Evolutionary conservation across 208 protist species (phyloP), one percentile per base, ranked within the genome.

Genomic region (Trypanosoma conorhini): DNA sequence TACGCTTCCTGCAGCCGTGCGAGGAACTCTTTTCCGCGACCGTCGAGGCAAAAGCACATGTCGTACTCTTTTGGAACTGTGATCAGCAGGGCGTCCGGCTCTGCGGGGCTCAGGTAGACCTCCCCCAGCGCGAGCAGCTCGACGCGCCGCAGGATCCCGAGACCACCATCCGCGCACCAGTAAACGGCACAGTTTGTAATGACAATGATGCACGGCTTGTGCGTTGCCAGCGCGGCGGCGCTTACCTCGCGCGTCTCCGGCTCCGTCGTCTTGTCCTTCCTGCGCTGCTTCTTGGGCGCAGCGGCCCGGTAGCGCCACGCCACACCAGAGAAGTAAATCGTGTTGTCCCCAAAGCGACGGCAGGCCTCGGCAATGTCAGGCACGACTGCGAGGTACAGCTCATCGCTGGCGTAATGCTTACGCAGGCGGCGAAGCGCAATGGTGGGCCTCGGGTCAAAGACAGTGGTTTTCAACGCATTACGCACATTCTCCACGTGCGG

Each of bases 101-200:
- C 82, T 26, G 50, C 50, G 22, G 26, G 50, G 61, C 70, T 72
- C 15, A 82, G 28, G 30, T 78, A 81, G 54, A 88, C 79, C 26
- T 73, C 74, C 28, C 51, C 74, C 19, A 92, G 44, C 55, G 82
- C 74, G 28, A 69, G 72, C 70, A 92, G 63, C 60, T 83, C 74
- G 8, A 81, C 87, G 22, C 86, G 82, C 19, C 80, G 74, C 61
- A 83, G 66, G 55, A 88, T 66, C 54, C 85, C 86, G 54, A 81
- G 81, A 44, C 77, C 79, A 44, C 74, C 81, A 67, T 83, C 80
- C 30, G 80, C 80, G 62, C 77, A 86, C 69, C 84, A 81, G 73
- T 92, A 92, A 52, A 92, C 57, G 28, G 86, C 86, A 56, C 65
- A 77, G 79, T 92, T 92, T 31, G 86, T 92, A 35, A 92, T 28